Evolutionary conservation across 2,329 filamentous ascomycete genomes (phyloP).

Genomic region (Sclerotiophoma versabilis): DNA sequence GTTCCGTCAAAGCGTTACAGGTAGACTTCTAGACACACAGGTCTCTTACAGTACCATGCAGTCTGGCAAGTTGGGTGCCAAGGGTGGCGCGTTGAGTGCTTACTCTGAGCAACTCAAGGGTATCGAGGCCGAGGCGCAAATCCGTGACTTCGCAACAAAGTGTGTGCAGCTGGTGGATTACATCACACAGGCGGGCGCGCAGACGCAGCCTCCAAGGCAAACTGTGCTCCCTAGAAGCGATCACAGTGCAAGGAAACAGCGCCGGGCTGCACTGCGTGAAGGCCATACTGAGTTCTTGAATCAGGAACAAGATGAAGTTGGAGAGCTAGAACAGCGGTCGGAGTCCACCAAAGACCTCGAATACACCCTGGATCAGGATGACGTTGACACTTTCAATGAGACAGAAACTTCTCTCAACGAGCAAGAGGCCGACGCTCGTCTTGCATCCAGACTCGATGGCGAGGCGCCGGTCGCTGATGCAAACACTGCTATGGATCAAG

Average conservation of each 20-base stretch:
- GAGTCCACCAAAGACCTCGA: not conserved
- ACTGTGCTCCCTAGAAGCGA: conserved; percentile 18
- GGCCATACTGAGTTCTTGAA: not conserved
- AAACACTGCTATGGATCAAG: not conserved
- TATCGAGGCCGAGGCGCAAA: not conserved
- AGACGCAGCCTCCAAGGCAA: conserved; percentile 23
- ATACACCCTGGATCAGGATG: not conserved
- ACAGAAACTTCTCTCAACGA: not conserved
- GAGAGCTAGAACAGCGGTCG: not conserved
- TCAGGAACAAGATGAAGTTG: not conserved
- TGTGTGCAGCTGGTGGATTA: conserved; percentile 29
- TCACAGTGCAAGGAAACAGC: conserved; percentile 24
- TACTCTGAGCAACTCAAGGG: conserved; percentile 13
- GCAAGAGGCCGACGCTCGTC: not conserved
- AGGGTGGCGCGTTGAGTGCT: conserved; percentile 28
- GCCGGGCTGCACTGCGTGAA: conserved; percentile 3
- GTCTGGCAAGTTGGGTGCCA: conserved; percentile 39
- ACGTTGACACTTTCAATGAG: not conserved
- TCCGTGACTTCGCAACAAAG: conserved; percentile 26
- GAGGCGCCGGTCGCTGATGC: not conserved
- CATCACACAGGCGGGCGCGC: conserved; percentile 29
- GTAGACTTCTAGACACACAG: conserved; percentile 16
- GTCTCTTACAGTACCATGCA: conserved; percentile 34
- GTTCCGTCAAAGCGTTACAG: conserved; percentile 35
- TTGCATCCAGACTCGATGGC: conserved; percentile 7